Base-by-base conservation (phyloP, 73 alveolate genomes). In the Tetrahymena malaccensis region DNA sequence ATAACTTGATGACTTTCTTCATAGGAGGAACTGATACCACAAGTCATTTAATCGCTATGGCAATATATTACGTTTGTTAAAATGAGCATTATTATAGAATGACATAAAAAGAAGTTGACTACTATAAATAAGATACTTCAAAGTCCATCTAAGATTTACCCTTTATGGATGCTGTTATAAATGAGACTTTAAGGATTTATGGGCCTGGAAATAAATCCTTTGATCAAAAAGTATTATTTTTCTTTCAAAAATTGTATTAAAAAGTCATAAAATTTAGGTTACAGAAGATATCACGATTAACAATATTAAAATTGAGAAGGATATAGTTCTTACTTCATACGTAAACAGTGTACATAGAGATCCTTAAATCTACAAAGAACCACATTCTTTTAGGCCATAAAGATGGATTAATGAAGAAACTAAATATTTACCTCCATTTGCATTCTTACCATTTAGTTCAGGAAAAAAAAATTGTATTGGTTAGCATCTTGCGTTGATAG, bases 401-500 rank as follows among this genome's bases (percentile, higher is more conserved):
- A 70, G 89, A 70, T 70, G 89, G 89, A 12, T 70, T 70, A 70
- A 31, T 33, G 0, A 70, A 70, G 89, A 70, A 70, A 70, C 89
- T 70, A 70, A n/a, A 1, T 21, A 70, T n/a, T 31, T 70, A 11
- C 89, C 89, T 3, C 12, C 89, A 0, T 70, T n/a, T 70, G 43
- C 89, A 35, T 95, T 43, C 85, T 34, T 95, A 4, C 97, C 97
- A 5, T 95, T 95, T 55, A 85, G 95, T 15, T 94, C 97, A 85
- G 97, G 97, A 31, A 94, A 85, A 22, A 95, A 94, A 40, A 95
- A 95, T 50, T 95, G 97, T 12, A 95, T 95, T 16, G 97, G 97
- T 25, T 31, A 95, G 89, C 94, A 95, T 89, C 83, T 95, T 13
- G 97, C 97, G 1, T 31, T 95, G 55, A 95, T 95, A 27, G 97